phyloP scores from a whole-genome alignment of 768 basidiomycete species.

The Boletus sp. region DNA sequence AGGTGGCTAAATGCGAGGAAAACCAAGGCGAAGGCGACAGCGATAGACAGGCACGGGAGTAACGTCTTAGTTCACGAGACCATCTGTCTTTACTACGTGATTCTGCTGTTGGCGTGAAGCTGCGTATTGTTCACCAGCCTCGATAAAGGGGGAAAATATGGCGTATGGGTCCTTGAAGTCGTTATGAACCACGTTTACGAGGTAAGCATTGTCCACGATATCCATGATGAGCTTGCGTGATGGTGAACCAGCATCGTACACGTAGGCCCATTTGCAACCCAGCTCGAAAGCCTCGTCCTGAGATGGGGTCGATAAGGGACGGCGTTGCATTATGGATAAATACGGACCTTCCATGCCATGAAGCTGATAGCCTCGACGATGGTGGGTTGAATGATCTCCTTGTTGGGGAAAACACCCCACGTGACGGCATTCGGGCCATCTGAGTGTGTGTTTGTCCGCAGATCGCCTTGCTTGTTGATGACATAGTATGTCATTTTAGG shows the following conservation, averaged over 20 bases:
- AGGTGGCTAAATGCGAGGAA: neutral
- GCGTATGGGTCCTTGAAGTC: slow-evolving; percentile 82
- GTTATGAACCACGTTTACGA: slow-evolving; percentile 96
- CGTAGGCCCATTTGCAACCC: slow-evolving; percentile 84
- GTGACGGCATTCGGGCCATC: slow-evolving; percentile 99
- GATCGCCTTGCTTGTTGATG: slow-evolving; percentile 92
- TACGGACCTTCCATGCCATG: slow-evolving; percentile 92
- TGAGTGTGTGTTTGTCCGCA: slow-evolving; percentile 90
- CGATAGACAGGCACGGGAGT: neutral
- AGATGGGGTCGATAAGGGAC: slow-evolving; percentile 7
- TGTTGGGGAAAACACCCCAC: slow-evolving; percentile 97
- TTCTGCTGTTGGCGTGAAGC: slow-evolving; percentile 34
- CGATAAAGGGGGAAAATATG: slow-evolving; percentile 85
- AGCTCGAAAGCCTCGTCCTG: slow-evolving; percentile 95
- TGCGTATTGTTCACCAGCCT: slow-evolving; percentile 63
- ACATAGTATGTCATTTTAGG: slow-evolving; percentile 93
- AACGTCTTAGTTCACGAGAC: slow-evolving; percentile 25
- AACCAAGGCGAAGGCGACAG: neutral
- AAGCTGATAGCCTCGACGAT: slow-evolving; percentile 97
- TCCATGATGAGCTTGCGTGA: slow-evolving; percentile 72
- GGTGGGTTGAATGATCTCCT: slow-evolving; percentile 94
- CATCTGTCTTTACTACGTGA: slow-evolving; percentile 37
- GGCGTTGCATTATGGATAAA: neutral
- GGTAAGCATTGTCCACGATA: slow-evolving; percentile 76
- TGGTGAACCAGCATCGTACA: slow-evolving; percentile 76